Evolutionary conservation across 306 rosid genomes (phyloP), one percentile per base, ranked within the genome.

Genomic region (Acmispon strigosus): DNA sequence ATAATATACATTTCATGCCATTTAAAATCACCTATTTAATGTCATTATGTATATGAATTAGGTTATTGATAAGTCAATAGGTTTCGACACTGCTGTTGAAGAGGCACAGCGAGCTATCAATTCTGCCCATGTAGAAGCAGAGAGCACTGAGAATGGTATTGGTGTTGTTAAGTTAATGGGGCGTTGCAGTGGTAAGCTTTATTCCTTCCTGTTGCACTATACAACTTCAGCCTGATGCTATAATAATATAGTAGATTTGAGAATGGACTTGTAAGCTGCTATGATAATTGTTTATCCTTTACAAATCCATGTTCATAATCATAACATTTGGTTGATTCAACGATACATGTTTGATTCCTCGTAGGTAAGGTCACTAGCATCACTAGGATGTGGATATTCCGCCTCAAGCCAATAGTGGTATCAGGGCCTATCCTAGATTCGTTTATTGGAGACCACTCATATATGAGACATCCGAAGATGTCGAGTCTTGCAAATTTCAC

Each of bases 11-110:
- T 69, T 18, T 16, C 18, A 32, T 59, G 70, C n/a, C 55, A 27
- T 69, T 53, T 12, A 36, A 6, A 10, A 17, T 49, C 27, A 67
- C 42, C 2, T 55, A 61, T 8, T 50, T 12, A 57, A 24, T 72
- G 50, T 11, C 44, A 53, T 49, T 72, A 20, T 78, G 58, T 48
- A 65, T 72, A 19, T 66, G 58, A 58, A 57, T 66, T 50, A 89
- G 96, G 90, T 89, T 77, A 90, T 90, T 47, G 96, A 85, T 78
- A 90, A 76, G 87, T 90, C 96, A 70, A 87, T 89, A 70, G 96
- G 96, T 58, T 87, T 87, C 64, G 96, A 89, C 79, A 85, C 96
- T 75, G 96, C 96, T 12, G 96, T 90, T 68, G 78, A 76, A 24
- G 85, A 81, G 62, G 72, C 85, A 3, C 65, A 72, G 20, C 27